Percentiles rank a stretch among this genome's conserved stretches.
phyloP scores from a whole-genome alignment of 2,329 filamentous ascomycete genomes.

The Hymenotorrendiella dingleyae region DNA sequence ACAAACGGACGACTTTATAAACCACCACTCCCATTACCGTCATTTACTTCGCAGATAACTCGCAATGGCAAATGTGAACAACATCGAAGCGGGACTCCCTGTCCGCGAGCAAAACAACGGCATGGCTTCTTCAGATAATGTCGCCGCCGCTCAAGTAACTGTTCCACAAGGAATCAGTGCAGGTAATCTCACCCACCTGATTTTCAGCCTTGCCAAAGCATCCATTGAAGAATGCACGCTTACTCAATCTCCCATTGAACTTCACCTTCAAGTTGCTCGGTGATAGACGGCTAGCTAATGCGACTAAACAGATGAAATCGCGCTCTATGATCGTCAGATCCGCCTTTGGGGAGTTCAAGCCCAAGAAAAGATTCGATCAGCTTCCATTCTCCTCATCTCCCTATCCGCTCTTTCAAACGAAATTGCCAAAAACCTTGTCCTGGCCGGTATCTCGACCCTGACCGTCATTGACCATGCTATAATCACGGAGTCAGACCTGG shows the following conservation, averaged over 20 bases:
- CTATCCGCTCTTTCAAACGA: slow-evolving; percentile 87
- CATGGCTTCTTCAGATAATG: no score
- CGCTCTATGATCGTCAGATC: slow-evolving; percentile 94
- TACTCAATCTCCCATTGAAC: no score
- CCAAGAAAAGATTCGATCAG: slow-evolving; percentile 84
- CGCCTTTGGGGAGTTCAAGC: slow-evolving; percentile 95
- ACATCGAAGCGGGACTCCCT: neutral
- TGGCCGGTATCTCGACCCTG: slow-evolving; percentile 85
- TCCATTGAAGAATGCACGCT: no score
- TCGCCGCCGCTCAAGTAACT: no score
- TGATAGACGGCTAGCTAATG: slow-evolving; percentile 9
- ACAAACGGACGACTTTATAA: no score
- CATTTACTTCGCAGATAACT: neutral
- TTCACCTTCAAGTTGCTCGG: no score
- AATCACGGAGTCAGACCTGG: slow-evolving; percentile 75
- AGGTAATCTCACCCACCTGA: no score
- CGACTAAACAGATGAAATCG: slow-evolving; percentile 71
- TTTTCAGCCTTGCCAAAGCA: no score
- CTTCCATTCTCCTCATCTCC: slow-evolving; percentile 83
- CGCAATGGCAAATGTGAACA: neutral
- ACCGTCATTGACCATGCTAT: slow-evolving; percentile 76
- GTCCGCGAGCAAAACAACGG: neutral
- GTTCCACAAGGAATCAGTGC: slow-evolving; percentile 4
- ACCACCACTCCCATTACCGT: neutral
- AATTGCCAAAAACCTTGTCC: slow-evolving; percentile 93